A percentile compares a stretch with the other conserved stretches of the same genome.
Evolutionary conservation across 208 protist genomes (phyloP).

Genomic region (Acanthamoeba castellanii): DNA sequence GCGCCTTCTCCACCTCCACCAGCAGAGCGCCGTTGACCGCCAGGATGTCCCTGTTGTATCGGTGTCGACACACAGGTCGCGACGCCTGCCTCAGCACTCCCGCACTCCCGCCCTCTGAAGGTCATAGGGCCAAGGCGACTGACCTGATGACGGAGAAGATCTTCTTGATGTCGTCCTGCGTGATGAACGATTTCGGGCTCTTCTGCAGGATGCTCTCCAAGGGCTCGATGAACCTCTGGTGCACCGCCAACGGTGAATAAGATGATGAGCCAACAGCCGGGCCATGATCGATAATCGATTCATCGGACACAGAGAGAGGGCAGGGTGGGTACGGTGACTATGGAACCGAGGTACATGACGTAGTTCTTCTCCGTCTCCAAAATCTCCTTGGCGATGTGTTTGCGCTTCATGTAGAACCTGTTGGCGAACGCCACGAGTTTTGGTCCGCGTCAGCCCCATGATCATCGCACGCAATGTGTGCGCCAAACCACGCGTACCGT

Average conservation of each 20-base stretch:
- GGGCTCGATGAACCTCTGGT: not conserved
- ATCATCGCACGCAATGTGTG: not conserved
- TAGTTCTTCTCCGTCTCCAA: constrained; percentile 32
- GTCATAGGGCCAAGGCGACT: not conserved
- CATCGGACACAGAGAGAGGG: not conserved
- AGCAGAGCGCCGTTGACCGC: not conserved
- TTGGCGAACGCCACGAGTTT: not conserved
- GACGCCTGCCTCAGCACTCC: not conserved
- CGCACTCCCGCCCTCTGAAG: too few species aligned
- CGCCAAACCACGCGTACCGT: not conserved
- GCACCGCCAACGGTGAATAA: not conserved
- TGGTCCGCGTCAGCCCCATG: not conserved
- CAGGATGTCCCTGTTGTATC: not conserved
- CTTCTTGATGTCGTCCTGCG: not conserved
- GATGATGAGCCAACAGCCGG: too few species aligned
- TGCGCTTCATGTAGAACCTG: constrained; percentile 47
- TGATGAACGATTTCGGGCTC: not conserved
- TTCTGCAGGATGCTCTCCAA: not conserved
- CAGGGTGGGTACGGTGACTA: not conserved
- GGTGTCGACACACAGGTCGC: not conserved
- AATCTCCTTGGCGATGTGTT: constrained; percentile 39
- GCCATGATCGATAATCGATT: too few species aligned
- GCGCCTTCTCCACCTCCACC: not conserved
- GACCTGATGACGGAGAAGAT: constrained; percentile 26
- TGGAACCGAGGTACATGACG: not conserved